A percentile compares a stretch with the other conserved stretches of the same genome.
Evolutionary conservation across 176 grass and related monocot genomes (phyloP).

Genomic region (Secale cereale): DNA sequence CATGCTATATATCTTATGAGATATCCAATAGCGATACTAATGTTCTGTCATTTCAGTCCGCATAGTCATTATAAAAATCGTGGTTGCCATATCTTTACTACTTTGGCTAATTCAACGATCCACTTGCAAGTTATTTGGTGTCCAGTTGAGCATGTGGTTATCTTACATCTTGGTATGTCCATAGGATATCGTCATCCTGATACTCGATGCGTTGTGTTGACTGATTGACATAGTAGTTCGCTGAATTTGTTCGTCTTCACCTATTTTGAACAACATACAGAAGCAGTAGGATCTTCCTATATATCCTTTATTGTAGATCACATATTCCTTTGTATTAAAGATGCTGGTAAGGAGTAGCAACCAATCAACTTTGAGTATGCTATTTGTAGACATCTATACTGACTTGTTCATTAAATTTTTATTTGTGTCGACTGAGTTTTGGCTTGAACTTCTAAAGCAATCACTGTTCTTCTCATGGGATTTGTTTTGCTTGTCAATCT

Average conservation of each 20-base stretch:
- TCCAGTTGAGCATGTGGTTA: too few species aligned
- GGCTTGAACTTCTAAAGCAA: slow-evolving; percentile 95
- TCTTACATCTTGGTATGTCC: too few species aligned
- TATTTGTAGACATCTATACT: slow-evolving; percentile 18
- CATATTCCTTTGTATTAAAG: slow-evolving; percentile 97
- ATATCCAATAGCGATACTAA: too few species aligned
- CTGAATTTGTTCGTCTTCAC: neutral
- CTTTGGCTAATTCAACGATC: too few species aligned
- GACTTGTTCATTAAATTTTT: slow-evolving; percentile 40
- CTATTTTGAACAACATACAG: slow-evolving; percentile 58
- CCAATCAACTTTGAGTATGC: slow-evolving; percentile 11
- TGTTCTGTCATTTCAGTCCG: too few species aligned
- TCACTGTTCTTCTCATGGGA: slow-evolving; percentile 93
- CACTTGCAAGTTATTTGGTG: too few species aligned
- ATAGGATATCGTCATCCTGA: too few species aligned
- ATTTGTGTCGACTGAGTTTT: slow-evolving; percentile 68
- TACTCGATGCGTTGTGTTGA: too few species aligned
- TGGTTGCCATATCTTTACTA: too few species aligned
- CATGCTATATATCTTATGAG: too few species aligned
- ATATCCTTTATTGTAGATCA: slow-evolving; percentile 95
- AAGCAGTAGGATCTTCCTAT: slow-evolving; percentile 90
- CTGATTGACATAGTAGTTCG: too few species aligned
- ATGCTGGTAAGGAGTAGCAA: slow-evolving; percentile 62
- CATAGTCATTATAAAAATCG: too few species aligned
- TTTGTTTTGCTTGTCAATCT: neutral